These are phyloP conservation scores for Globisporangium apiculatum DNA, from an alignment of 352 stramenopile species.

Conservation along the genomic window DNA sequence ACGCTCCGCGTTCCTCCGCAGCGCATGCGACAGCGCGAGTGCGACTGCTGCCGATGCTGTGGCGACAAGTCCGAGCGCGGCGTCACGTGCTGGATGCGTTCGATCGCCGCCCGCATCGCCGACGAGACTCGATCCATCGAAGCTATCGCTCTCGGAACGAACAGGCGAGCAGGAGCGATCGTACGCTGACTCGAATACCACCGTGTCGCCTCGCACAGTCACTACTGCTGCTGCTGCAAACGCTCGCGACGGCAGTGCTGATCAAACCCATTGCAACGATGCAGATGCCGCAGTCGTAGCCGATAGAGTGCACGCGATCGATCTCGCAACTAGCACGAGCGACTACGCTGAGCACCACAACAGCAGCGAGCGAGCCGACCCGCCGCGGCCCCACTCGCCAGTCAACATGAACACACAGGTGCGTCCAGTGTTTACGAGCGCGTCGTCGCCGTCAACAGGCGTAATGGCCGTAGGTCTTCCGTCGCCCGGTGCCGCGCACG, in stretches of 20 bases:
- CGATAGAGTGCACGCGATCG: no score
- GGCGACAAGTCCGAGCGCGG: not conserved
- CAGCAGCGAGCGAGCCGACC: not conserved
- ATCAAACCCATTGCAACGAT: not conserved
- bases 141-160: not conserved
- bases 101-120: no score
- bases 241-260: not conserved
- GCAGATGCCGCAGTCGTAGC: not conserved
- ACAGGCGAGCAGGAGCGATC: not conserved
- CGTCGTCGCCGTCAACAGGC: not conserved
- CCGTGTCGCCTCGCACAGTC: not conserved
- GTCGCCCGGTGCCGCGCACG: not conserved
- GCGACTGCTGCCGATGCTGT: not conserved
- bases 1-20: constrained; percentile 35
- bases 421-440: not conserved
- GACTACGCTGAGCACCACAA: not conserved
- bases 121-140: no score
- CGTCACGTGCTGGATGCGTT: no score
- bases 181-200: not conserved
- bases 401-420: constrained; percentile 1
- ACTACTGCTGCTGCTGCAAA: no score
- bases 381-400: not conserved
- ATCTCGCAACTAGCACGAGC: no score
- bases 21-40: constrained; percentile 6
- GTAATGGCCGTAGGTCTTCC: no score